Percentiles rank a stretch among this genome's conserved stretches.
Evolutionary conservation across 768 basidiomycete genomes (phyloP).

Genomic region (Kwoniella sp.): DNA sequence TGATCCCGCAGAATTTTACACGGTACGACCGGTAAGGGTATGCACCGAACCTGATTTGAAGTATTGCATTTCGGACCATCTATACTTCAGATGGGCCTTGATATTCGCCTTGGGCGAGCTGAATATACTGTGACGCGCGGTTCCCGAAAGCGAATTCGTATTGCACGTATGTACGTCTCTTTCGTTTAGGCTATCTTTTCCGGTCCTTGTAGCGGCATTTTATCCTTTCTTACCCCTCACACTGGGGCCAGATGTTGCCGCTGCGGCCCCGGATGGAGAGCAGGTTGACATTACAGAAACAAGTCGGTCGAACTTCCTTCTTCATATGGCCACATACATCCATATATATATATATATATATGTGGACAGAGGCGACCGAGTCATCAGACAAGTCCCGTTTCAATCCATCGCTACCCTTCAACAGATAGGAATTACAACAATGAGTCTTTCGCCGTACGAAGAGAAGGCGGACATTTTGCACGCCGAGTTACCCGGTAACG

Average conservation of each 20-base stretch:
- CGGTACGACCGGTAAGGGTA: neutral
- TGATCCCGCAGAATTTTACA: neutral
- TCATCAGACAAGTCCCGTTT: too few relatives aligned
- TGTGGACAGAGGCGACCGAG: too few relatives aligned
- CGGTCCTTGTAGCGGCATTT: neutral
- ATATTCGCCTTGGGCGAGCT: too few relatives aligned
- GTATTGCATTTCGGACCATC: too few relatives aligned
- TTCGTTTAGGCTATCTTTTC: neutral
- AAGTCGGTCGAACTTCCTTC: neutral
- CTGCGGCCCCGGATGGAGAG: neutral
- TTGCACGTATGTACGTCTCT: neutral
- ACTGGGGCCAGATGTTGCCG: neutral
- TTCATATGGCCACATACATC: too few relatives aligned
- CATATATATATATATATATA: neutral
- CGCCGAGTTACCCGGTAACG: neutral
- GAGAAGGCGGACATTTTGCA: conserved; percentile 20
- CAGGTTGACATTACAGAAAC: neutral
- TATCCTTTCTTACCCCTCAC: neutral
- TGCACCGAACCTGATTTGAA: neutral
- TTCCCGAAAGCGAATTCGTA: too few relatives aligned
- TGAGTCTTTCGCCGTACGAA: conserved; percentile 10
- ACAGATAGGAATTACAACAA: neutral
- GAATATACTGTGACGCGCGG: too few relatives aligned
- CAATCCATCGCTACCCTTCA: neutral
- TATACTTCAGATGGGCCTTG: too few relatives aligned